These are phyloP conservation scores for Hygrocybe coccinea DNA, from an alignment of 768 basidiomycete species.

Conservation along the genomic window DNA sequence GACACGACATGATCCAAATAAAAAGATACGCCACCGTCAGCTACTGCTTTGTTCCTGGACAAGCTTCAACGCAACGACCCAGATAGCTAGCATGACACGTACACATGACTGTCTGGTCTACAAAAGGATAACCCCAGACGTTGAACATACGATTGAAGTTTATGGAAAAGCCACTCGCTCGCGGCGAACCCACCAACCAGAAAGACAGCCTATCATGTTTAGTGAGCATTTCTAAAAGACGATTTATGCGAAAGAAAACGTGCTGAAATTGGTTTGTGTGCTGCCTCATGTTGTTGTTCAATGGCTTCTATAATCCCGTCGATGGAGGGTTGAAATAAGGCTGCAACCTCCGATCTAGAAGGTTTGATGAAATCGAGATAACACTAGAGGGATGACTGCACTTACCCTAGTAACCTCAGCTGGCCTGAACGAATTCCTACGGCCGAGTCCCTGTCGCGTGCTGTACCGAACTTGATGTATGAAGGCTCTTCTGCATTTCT, in stretches of 20 bases:
- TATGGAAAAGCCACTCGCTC: slow-evolving; percentile 44
- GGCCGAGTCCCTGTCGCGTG: slow-evolving; percentile 36
- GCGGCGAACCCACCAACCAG: slow-evolving; percentile 54
- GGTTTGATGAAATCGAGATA: neutral
- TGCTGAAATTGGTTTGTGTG: slow-evolving; percentile 31
- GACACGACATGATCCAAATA: slow-evolving; percentile 14
- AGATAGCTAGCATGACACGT: slow-evolving; percentile 15
- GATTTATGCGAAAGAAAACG: slow-evolving; percentile 4
- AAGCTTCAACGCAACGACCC: neutral
- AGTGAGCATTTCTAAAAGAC: neutral
- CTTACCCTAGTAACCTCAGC: slow-evolving; percentile 39
- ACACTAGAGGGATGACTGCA: neutral
- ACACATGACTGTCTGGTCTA: slow-evolving; percentile 46
- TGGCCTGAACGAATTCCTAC: slow-evolving; percentile 44
- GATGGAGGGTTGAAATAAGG: slow-evolving; percentile 37
- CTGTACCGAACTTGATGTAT: slow-evolving; percentile 46
- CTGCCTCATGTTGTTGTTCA: slow-evolving; percentile 19
- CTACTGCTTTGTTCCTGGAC: slow-evolving; percentile 17
- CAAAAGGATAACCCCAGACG: slow-evolving; percentile 31
- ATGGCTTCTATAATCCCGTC: slow-evolving; percentile 34
- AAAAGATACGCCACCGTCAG: slow-evolving; percentile 16
- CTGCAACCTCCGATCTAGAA: slow-evolving; percentile 30
- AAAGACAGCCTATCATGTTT: slow-evolving; percentile 33
- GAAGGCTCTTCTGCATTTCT: slow-evolving; percentile 34
- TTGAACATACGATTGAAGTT: slow-evolving; percentile 35